Conservation (phyloP, 192 early-diverging fungal species). For the Gonapodya prolifera region DNA sequence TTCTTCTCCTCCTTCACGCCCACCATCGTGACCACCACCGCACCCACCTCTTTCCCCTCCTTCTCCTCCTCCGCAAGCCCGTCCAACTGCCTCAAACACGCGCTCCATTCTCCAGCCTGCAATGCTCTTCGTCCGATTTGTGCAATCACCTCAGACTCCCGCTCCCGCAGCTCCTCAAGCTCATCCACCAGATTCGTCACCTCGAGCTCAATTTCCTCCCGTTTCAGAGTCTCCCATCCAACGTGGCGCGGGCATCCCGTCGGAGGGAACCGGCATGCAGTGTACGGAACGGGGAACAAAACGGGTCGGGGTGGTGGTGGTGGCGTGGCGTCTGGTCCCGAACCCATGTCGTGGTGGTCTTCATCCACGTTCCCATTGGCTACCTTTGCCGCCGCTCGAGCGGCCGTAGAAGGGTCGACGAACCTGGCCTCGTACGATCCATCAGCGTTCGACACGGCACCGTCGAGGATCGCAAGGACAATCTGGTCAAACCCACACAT, state of each 20-base stretch:
- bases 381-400: neutral
- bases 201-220: neutral
- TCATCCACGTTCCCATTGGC: neutral
- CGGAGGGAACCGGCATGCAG: neutral
- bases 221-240: neutral
- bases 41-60: neutral
- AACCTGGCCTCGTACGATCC: neutral
- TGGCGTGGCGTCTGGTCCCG: neutral
- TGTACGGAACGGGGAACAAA: neutral
- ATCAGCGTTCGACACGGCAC: neutral
- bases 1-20: neutral
- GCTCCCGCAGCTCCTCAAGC: neutral
- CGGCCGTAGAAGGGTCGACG: neutral
- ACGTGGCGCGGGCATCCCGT: neutral
- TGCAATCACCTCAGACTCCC: neutral
- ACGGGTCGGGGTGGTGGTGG: no score
- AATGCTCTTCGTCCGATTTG: neutral
- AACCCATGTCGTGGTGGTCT: neutral
- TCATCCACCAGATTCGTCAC: neutral
- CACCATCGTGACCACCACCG: neutral
- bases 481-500: neutral
- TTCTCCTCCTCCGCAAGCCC: neutral
- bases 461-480: neutral
- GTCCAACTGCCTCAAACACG: neutral
- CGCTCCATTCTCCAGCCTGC: neutral